Evolutionary conservation across 306 rosid species (phyloP).

Genomic region (Notholithocarpus densiflorus): DNA sequence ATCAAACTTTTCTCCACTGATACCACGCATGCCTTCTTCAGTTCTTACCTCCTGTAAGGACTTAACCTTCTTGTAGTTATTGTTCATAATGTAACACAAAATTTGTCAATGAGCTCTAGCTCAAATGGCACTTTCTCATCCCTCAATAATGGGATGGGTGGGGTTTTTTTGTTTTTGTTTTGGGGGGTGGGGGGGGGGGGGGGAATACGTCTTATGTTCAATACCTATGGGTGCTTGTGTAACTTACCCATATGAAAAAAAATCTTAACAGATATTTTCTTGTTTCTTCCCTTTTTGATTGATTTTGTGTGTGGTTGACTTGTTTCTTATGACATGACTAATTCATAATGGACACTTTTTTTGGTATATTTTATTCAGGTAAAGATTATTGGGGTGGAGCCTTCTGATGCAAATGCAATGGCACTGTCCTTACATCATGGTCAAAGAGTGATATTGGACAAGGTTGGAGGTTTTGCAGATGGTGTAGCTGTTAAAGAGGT

Average conservation of each 20-base stretch:
- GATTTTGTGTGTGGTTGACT: neutral
- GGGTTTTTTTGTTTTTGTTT: neutral
- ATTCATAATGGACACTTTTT: neutral
- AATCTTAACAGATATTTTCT: neutral
- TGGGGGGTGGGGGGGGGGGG: no score
- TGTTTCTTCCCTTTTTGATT: neutral
- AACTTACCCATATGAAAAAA: no score
- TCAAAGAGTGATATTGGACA: constrained; percentile 71
- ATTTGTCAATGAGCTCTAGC: neutral
- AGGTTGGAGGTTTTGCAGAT: constrained; percentile 94
- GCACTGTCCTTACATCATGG: constrained; percentile 86
- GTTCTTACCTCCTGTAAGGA: neutral
- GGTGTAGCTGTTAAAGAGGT: constrained; percentile 99
- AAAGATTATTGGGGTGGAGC: constrained; percentile 93
- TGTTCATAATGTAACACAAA: neutral
- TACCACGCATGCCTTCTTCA: neutral
- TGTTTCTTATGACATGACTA: neutral
- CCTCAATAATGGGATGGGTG: no score
- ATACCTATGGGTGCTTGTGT: no score
- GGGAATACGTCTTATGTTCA: no score
- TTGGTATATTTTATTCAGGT: constrained; percentile 49
- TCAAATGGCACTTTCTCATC: no score
- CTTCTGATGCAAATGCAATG: constrained; percentile 92
- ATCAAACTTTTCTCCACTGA: neutral
- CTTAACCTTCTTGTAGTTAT: neutral